Percentiles rank a stretch among this genome's conserved stretches.
Conservation (phyloP, 2,329 filamentous ascomycete species). For the Aphanoascus verrucosus region DNA sequence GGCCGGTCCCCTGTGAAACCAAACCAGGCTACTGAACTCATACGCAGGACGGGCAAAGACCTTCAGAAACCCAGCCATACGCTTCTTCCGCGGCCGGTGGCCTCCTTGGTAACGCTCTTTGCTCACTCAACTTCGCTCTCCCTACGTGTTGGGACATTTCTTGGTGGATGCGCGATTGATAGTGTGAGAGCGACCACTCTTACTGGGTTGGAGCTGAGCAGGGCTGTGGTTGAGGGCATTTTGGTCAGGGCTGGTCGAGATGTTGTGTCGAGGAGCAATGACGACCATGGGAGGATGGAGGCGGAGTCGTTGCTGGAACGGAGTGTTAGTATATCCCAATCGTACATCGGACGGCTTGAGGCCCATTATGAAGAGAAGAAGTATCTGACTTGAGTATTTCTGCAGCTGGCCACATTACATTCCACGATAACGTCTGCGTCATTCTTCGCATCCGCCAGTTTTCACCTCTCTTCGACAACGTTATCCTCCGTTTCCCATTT, state of each 20-base stretch:
- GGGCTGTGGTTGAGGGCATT: conserved; percentile 37
- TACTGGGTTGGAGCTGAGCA: conserved; percentile 36
- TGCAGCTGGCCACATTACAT: conserved; percentile 35
- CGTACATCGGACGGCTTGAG: background rate
- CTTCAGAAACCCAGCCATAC: conserved; percentile 20
- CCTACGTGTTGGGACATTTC: conserved; percentile 35
- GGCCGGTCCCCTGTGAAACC: background rate
- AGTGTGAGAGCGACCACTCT: conserved; percentile 36
- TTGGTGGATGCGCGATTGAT: conserved; percentile 36
- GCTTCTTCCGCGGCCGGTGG: conserved; percentile 35
- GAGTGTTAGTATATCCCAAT: conserved; percentile 29
- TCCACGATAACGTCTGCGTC: conserved; percentile 38
- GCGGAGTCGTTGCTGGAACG: conserved; percentile 38
- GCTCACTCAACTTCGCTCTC: conserved; percentile 38
- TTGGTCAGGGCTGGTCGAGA: conserved; percentile 36
- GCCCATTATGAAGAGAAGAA: background rate
- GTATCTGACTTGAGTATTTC: conserved; percentile 6
- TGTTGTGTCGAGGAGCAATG: conserved; percentile 37
- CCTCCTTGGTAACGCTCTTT: conserved; percentile 35
- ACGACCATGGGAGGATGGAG: conserved; percentile 35
- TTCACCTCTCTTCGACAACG: conserved; percentile 37
- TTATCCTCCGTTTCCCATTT: conserved; percentile 35
- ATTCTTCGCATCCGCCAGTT: conserved; percentile 38
- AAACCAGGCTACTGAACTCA: background rate
- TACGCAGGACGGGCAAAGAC: background rate